Base-by-base conservation (phyloP, 345 rosid genomes). In the Euphorbia tirucalli region DNA sequence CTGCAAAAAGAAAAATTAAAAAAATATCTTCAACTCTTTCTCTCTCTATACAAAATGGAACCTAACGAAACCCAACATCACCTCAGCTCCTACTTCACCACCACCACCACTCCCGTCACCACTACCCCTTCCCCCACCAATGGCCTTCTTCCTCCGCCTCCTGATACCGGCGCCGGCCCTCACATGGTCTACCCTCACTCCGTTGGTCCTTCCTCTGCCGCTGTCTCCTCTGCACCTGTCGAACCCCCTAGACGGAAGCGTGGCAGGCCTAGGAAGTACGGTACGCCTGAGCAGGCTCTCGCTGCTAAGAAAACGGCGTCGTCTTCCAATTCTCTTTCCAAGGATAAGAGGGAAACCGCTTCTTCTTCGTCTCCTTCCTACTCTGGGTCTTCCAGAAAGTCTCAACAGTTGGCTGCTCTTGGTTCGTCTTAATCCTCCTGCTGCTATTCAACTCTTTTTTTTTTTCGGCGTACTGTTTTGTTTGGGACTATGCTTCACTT, bases 231-330 rank as follows among this genome's bases (percentile, higher is more conserved):
- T 41, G 85, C 85, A 21, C 86, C 88, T 30, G 78, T 83, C 65
- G 93, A 88, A 76, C 80, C 89, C 0, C 79, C 88, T 3, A 86
- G 80, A 85, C 81, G 93, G 84, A 95, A 87, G 89, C 82, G 99
- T 27, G 99, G 99, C 3, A 78, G 99, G 54, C 99, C 97, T 8
- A 82, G 99, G 82, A 95, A 95, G 93, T 92, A 95, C 68, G 97
- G 87, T 1, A 95, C 99, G 22, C 97, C 92, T 16, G 97, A 93
- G 54, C 93, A 87, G 71, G 99, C 97, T 58, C 57, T 90, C 67
- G 97, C 97, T 2, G 99, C 97, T 11, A 94, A 87, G 89, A 92
- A 87, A 78, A 79, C 88, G 78, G 90, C 93, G 39, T 65, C 72
- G 61, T 60, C 78, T 21, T 43, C 65, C 5, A 70, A 44, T 64